phyloP scores from a whole-genome alignment of 495 filamentous ascomycete species.

The Astrocystis sublimbata region DNA sequence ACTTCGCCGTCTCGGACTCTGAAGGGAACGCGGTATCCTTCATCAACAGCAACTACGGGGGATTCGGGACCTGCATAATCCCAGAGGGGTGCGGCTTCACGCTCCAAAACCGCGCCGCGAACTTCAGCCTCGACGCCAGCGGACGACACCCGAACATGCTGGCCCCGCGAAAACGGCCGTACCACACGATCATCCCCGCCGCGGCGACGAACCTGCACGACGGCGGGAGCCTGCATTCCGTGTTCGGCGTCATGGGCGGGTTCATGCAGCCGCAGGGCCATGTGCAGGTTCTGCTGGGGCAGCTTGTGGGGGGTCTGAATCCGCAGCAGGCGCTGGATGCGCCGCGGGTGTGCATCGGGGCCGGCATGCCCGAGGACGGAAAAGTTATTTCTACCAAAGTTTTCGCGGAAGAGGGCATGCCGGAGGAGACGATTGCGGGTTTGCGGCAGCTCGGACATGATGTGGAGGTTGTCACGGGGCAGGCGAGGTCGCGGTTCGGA shows the following conservation, averaged over 20 bases:
- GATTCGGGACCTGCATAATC: slow-evolving; percentile 87
- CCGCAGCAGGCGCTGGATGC: slow-evolving; percentile 91
- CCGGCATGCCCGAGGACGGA: slow-evolving; percentile 58
- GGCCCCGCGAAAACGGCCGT: slow-evolving; percentile 83
- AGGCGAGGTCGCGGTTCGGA: slow-evolving; percentile 75
- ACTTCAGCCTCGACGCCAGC: slow-evolving; percentile 64
- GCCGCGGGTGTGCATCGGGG: slow-evolving; percentile 80
- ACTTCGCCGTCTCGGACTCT: slow-evolving; percentile 80
- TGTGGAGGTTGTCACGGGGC: slow-evolving; percentile 66
- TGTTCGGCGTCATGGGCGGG: slow-evolving; percentile 96
- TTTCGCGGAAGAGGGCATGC: slow-evolving; percentile 84
- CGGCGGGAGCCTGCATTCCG: slow-evolving; percentile 70
- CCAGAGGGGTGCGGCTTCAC: slow-evolving; percentile 84
- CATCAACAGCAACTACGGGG: slow-evolving; percentile 93
- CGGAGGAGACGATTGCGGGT: slow-evolving; percentile 62
- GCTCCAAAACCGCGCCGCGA: slow-evolving; percentile 89
- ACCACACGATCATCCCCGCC: slow-evolving; percentile 97
- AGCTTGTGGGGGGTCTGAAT: slow-evolving; percentile 78
- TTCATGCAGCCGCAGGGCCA: slow-evolving; percentile 99
- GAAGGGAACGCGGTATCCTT: slow-evolving; percentile 89
- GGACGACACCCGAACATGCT: slow-evolving; percentile 73
- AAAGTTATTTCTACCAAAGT: slow-evolving; percentile 49
- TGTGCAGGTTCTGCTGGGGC: slow-evolving; percentile 90
- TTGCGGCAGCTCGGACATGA: slow-evolving; percentile 71
- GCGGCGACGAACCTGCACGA: slow-evolving; percentile 78